A percentile compares a stretch with the other conserved stretches of the same genome.
Evolutionary conservation across 768 basidiomycete species (phyloP).

Genomic region (Suillus sp.): DNA sequence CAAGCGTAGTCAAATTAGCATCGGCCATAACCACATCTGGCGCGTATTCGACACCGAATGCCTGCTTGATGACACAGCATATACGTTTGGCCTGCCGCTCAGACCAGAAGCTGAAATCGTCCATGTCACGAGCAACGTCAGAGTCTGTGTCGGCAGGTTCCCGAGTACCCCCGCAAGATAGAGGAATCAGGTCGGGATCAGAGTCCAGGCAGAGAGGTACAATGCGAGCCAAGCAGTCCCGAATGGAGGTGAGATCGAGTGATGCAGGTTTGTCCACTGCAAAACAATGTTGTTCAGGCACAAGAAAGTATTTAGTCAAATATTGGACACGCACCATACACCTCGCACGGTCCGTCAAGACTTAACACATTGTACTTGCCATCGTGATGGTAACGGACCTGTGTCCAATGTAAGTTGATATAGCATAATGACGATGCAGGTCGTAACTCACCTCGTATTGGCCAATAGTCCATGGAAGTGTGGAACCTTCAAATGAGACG

Average conservation of each 20-base stretch:
- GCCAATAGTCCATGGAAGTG: slow-evolving; percentile 85
- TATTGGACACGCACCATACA: slow-evolving; percentile 65
- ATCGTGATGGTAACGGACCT: slow-evolving; percentile 93
- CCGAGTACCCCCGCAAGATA: slow-evolving; percentile 52
- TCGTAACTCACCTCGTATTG: slow-evolving; percentile 63
- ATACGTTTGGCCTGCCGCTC: slow-evolving; percentile 90
- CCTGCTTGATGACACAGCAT: slow-evolving; percentile 71
- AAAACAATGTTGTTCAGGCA: slow-evolving; percentile 16
- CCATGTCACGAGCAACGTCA: slow-evolving; percentile 62
- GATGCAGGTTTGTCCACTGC: slow-evolving; percentile 70
- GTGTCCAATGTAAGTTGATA: slow-evolving; percentile 4
- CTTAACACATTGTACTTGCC: slow-evolving; percentile 97
- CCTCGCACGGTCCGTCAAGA: slow-evolving; percentile 81
- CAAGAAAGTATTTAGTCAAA: not conserved
- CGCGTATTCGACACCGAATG: slow-evolving; percentile 87
- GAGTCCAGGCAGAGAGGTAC: slow-evolving; percentile 87
- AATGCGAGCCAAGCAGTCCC: slow-evolving; percentile 67
- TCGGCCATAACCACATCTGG: slow-evolving; percentile 92
- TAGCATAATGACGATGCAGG: not conserved
- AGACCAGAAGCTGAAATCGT: slow-evolving; percentile 96
- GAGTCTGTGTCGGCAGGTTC: slow-evolving; percentile 25
- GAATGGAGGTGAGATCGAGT: slow-evolving; percentile 66
- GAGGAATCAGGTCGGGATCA: slow-evolving; percentile 79
- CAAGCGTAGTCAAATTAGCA: slow-evolving; percentile 85
- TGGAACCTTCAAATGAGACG: slow-evolving; percentile 75